Conservation (phyloP, 192 early-diverging fungal species). For the Lunasporangiospora selenospora region DNA sequence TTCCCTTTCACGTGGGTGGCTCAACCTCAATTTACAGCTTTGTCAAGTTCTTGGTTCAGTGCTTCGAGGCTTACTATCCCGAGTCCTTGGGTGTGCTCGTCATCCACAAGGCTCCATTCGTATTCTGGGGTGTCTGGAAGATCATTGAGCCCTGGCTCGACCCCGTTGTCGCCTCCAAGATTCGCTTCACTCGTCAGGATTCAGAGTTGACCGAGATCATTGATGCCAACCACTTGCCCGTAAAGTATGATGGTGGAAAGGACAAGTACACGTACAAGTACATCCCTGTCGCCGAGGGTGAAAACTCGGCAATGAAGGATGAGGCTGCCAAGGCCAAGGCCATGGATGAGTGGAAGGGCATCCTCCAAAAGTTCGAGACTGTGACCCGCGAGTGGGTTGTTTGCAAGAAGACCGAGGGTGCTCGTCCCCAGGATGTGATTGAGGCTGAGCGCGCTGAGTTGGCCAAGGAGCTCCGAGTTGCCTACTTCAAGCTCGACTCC, state of each 20-base stretch:
- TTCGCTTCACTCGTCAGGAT: constrained; percentile 69
- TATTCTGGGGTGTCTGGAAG: constrained; percentile 87
- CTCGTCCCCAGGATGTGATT: constrained; percentile 32
- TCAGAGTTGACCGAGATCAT: constrained; percentile 69
- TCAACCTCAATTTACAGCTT: constrained; percentile 34
- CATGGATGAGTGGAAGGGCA: constrained; percentile 28
- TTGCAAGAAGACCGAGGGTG: background rate
- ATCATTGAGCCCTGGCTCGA: constrained; percentile 84
- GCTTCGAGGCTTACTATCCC: constrained; percentile 88
- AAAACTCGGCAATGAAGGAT: constrained; percentile 53
- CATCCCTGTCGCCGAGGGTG: constrained; percentile 21
- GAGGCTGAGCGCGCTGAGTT: constrained; percentile 39
- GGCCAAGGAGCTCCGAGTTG: constrained; percentile 48
- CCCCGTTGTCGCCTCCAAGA: constrained; percentile 85
- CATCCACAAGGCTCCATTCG: constrained; percentile 86
- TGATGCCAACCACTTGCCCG: constrained; percentile 63
- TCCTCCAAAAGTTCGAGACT: constrained; percentile 53
- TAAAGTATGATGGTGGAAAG: constrained; percentile 60
- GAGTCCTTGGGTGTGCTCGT: constrained; percentile 79
- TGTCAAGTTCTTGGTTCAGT: constrained; percentile 76
- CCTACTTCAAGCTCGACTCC: constrained; percentile 54
- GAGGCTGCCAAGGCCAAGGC: constrained; percentile 25
- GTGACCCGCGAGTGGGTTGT: constrained; percentile 55
- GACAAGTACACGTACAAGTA: constrained; percentile 58
- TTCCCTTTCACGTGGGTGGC: constrained; percentile 6